phyloP scores from a whole-genome alignment of 768 basidiomycete genomes.

The Dictyophora rubrovolvata region DNA sequence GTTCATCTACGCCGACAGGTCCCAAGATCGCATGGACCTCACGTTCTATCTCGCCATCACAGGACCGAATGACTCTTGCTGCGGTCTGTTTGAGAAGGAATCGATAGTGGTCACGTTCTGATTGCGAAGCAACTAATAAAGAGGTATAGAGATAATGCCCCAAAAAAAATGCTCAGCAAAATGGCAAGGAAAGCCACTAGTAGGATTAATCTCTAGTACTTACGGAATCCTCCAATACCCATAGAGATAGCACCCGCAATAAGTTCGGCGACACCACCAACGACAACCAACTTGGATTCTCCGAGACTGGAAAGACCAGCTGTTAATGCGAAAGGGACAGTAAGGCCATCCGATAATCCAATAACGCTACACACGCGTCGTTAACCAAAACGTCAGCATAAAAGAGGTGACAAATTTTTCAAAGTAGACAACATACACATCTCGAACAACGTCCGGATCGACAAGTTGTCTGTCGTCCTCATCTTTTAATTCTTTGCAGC shows the following conservation, averaged over 20 bases:
- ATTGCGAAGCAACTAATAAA: slow-evolving; percentile 76
- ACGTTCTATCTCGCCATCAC: slow-evolving; percentile 92
- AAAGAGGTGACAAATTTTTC: not conserved
- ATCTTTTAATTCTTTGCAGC: slow-evolving; percentile 80
- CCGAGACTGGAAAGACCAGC: slow-evolving; percentile 87
- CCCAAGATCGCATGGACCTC: slow-evolving; percentile 85
- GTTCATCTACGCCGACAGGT: slow-evolving; percentile 82
- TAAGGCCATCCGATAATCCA: slow-evolving; percentile 83
- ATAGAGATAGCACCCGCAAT: slow-evolving; percentile 95
- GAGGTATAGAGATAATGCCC: not conserved
- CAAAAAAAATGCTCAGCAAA: not conserved
- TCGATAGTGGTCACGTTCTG: slow-evolving; percentile 90
- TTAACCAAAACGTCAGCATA: not conserved
- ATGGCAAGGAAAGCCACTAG: not conserved
- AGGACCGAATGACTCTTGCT: slow-evolving; percentile 77
- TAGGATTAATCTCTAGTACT: slow-evolving; percentile 9
- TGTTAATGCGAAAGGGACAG: slow-evolving; percentile 85
- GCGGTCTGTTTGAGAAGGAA: slow-evolving; percentile 68
- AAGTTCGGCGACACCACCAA: slow-evolving; percentile 92
- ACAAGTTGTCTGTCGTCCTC: slow-evolving; percentile 73
- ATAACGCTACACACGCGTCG: slow-evolving; percentile 47
- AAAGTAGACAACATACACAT: slow-evolving; percentile 50
- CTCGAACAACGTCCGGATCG: slow-evolving; percentile 80
- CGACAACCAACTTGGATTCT: slow-evolving; percentile 81
- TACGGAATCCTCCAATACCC: slow-evolving; percentile 92